phyloP scores from a whole-genome alignment of 345 rosid genomes.

The Dimocarpus longan region DNA sequence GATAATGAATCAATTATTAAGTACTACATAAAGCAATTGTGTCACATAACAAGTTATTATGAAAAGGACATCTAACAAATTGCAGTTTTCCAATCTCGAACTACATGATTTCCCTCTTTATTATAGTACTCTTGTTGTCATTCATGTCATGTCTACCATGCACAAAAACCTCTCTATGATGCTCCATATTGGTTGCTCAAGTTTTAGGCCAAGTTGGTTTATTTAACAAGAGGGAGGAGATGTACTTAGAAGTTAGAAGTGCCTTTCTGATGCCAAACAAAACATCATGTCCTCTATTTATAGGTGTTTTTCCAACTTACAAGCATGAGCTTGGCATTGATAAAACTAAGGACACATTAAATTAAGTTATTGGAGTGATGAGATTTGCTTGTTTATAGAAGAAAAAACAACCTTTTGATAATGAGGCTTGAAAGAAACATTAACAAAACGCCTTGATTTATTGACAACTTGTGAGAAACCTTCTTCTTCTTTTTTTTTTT shows the following conservation, averaged over 20 bases:
- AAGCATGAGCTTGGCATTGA: background rate
- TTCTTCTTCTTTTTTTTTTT: background rate
- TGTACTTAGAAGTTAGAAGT: background rate
- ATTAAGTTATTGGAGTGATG: background rate
- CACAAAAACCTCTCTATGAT: constrained; percentile 3
- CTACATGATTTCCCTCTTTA: no score
- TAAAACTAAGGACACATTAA: background rate
- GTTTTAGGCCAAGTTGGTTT: no score
- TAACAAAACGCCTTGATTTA: background rate
- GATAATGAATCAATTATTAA: no score
- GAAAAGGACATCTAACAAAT: no score
- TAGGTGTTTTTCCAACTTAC: background rate
- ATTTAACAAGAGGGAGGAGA: background rate
- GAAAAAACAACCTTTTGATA: constrained; percentile 1
- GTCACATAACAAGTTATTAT: no score
- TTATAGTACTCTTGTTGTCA: background rate
- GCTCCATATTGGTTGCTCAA: background rate
- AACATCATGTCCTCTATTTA: background rate
- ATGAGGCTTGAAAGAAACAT: background rate
- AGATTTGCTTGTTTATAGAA: background rate
- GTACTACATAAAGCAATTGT: no score
- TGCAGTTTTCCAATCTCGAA: no score
- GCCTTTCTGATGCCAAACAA: background rate
- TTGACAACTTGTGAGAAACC: background rate
- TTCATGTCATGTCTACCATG: background rate